Evolutionary conservation across 2,329 filamentous ascomycete species (phyloP), one percentile per base, ranked within the genome.

Genomic region (Bipolaris cookei): DNA sequence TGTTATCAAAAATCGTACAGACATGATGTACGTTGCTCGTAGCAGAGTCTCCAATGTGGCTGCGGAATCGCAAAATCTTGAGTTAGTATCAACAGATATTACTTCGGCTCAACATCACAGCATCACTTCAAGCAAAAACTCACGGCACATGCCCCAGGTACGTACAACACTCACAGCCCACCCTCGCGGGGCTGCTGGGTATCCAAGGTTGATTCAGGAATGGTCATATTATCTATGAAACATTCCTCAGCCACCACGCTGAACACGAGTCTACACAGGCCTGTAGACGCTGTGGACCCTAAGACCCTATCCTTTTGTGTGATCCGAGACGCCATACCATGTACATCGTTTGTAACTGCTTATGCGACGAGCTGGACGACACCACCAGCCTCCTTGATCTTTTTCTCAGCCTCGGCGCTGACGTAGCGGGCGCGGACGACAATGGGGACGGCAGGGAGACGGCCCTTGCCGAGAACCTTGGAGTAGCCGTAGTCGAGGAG

Each of bases 391-490:
- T 95, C 92, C 80, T 91, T 96, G 83, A 99, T 97, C 90, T 99
- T 99, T 85, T 91, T 86, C 90, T 99, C 95, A 71, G 95, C 95
- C 81, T 97, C 89, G 80, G 90, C 90, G 86, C 89, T 92, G 83
- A 99, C 91, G 86, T 92, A 98, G 80, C 95, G 86, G 73, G 95
- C 94, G 79, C 91, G 91, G 71, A 99, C 93, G 76, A 99, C 91
- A 76, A 99, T 82, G 71, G 95, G 95, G 76, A 98, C 87, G 78
- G 94, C 85, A 77, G 95, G 94, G 76, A 98, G 85, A 78, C 94
- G 89, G 82, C 95, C 95, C 89, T 99, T 99, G 81, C 95, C 96
- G 79, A 99, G 90, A 71, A 99, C 88, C 86, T 99, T 99, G 79
- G 92, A 91, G 89, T 98, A 99, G 74, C 96, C 95, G 81, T 97